These are phyloP conservation scores for Aphanomyces cochlioides DNA, from an alignment of 352 stramenopile species.

Conservation along the genomic window DNA sequence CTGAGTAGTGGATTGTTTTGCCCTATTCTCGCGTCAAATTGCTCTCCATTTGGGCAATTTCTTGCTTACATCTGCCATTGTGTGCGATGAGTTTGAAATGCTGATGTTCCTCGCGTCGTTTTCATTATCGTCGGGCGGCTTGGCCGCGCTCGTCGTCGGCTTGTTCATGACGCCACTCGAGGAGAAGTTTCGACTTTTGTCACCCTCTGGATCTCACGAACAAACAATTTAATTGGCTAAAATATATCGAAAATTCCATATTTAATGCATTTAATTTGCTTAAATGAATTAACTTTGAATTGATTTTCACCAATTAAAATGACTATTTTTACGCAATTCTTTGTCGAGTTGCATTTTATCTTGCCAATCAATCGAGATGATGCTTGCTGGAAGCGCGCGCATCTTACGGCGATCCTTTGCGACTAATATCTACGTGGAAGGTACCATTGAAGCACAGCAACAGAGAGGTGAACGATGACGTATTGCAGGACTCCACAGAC, in stretches of 20 bases:
- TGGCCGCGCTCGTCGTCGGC: constrained; percentile 11
- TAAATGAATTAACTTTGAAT: neutral
- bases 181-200: constrained; percentile 31
- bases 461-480: neutral
- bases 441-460: neutral
- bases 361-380: too few relatives aligned
- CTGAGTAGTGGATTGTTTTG: constrained; percentile 93
- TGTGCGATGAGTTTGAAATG: constrained; percentile 77
- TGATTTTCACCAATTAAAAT: neutral
- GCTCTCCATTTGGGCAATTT: neutral
- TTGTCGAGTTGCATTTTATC: too few relatives aligned
- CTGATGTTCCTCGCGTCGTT: constrained; percentile 54
- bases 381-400: too few relatives aligned
- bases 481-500: constrained; percentile 25
- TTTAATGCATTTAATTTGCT: constrained; percentile 2
- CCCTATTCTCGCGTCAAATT: constrained; percentile 41
- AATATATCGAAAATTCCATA: constrained; percentile 6
- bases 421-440: constrained; percentile 31
- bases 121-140: constrained; percentile 4
- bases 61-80: constrained; percentile 65
- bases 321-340: neutral
- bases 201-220: constrained; percentile 9
- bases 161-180: constrained; percentile 19
- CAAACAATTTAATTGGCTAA: constrained; percentile 14
- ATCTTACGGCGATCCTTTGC: constrained; percentile 5